phyloP scores from a whole-genome alignment of 805 yeast species.

The Lipomyces lipofer region DNA sequence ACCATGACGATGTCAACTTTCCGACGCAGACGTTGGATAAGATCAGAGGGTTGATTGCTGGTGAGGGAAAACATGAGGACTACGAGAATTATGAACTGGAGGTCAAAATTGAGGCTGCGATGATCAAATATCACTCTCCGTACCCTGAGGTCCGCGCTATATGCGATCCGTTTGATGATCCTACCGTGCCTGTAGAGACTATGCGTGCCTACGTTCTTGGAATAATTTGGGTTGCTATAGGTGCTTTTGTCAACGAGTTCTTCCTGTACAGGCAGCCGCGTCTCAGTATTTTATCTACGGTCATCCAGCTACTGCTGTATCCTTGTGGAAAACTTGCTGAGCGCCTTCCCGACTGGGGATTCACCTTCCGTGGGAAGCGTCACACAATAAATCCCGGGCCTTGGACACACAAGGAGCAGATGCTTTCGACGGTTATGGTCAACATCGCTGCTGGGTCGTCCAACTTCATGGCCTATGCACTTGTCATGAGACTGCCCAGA shows the following conservation, averaged over 20 bases:
- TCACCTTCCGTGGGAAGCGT: slow-evolving; percentile 39
- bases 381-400: slow-evolving; percentile 58
- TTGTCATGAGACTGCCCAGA: slow-evolving; percentile 38
- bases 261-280: slow-evolving; percentile 60
- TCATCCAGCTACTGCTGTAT: slow-evolving; percentile 64
- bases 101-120: slow-evolving; percentile 38
- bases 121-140: slow-evolving; percentile 49
- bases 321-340: slow-evolving; percentile 53
- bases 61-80: not conserved
- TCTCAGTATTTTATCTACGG: slow-evolving; percentile 56
- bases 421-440: slow-evolving; percentile 53
- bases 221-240: slow-evolving; percentile 52
- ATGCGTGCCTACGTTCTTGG: slow-evolving; percentile 54
- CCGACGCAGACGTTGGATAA: slow-evolving; percentile 42
- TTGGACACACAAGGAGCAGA: slow-evolving; percentile 65
- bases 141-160: slow-evolving; percentile 69
- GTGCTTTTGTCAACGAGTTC: slow-evolving; percentile 56
- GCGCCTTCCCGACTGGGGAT: slow-evolving; percentile 13
- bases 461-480: slow-evolving; percentile 51
- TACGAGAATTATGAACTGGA: slow-evolving; percentile 32
- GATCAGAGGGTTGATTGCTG: slow-evolving; percentile 31
- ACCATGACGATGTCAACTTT: slow-evolving; percentile 49
- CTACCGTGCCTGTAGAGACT: slow-evolving; percentile 44
- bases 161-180: slow-evolving; percentile 32
- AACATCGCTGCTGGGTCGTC: slow-evolving; percentile 17